Base-by-base conservation (phyloP, 1,284 basidiomycete genomes). In the Mycosarcoma mackinlayi region DNA sequence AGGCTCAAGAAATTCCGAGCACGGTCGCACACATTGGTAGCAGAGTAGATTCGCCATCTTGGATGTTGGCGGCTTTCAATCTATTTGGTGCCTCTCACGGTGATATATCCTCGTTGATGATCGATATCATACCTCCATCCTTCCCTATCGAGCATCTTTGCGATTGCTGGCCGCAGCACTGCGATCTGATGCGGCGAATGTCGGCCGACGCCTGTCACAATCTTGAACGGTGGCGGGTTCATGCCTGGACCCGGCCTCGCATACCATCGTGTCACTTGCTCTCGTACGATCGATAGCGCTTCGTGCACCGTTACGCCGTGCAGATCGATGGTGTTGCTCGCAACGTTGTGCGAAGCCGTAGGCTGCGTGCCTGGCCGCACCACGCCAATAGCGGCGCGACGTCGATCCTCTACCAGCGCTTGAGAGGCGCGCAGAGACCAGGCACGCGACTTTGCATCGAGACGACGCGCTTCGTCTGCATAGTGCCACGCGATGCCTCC, bases 271-370 rank as follows among this genome's bases (percentile, higher is more conserved):
- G 74, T 75, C 31, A 82, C 68, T 18, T 66, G 60, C 45, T 83
- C 81, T 24, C 73, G 51, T 11, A 82, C 79, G 37, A 83, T 77
- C n/a, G 70, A 74, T 5, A 83, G 62, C 3, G 83, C 80, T 34
- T 84, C 81, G 44, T 80, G 72, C 24, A 83, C 73, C 19, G 78
- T 83, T 16, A 84, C 60, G 13, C 79, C 77, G 51, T 84, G 83
- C 24, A 84, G 59, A 40, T 84, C 83, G 33, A 84, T 75, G 1
- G 68, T 71, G 38, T 77, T 65, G 37, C 42, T 71, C 25, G 62
- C 51, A 3, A 27, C 34, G 2, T 42, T 46, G 28, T 51, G 47
- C 38, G 50, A 34, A 30, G 49, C 49, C 3, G 53, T 50, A 0
- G 57, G 28, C 14, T 23, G 30, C 19, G 45, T 48, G 14, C 30